Conservation (phyloP, 2,329 filamentous ascomycete genomes). For the Colletotrichum truncatum region DNA sequence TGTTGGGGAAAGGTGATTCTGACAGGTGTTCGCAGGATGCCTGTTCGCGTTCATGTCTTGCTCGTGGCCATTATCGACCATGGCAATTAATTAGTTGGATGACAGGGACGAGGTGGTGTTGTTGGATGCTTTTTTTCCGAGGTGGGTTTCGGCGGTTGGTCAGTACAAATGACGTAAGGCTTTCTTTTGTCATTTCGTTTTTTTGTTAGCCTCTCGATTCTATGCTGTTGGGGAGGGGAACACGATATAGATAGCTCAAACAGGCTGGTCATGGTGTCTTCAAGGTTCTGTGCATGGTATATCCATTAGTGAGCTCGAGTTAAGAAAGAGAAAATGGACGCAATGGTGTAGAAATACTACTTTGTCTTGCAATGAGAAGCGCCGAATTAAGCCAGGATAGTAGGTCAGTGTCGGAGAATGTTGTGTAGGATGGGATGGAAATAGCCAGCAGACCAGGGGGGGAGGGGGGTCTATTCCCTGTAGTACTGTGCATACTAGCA, state of each 20-base stretch:
- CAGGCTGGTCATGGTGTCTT: not conserved
- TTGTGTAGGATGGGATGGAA: not conserved
- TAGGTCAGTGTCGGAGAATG: not conserved
- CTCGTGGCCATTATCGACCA: not conserved
- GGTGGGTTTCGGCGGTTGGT: slow-evolving; percentile 4
- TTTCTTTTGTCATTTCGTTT: not conserved
- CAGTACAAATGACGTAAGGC: slow-evolving; percentile 19
- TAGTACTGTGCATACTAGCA: too few relatives aligned
- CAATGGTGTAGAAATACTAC: slow-evolving; percentile 15
- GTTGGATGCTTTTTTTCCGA: not conserved
- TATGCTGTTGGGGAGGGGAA: not conserved
- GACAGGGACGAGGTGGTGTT: not conserved
- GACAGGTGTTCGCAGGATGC: not conserved
- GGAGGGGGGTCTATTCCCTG: not conserved
- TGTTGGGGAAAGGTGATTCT: slow-evolving; percentile 5
- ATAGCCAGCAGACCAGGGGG: not conserved
- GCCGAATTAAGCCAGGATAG: not conserved
- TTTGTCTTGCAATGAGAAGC: not conserved
- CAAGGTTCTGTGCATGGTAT: not conserved
- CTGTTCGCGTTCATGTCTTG: not conserved
- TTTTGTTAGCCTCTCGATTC: not conserved
- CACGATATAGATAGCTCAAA: not conserved
- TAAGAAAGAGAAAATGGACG: not conserved
- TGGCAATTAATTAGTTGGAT: not conserved
- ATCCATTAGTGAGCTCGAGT: not conserved